Percentiles rank a stretch among this genome's conserved stretches.
phyloP scores from a whole-genome alignment of 2,329 filamentous ascomycete species.

The Talaromyces funiculosus region DNA sequence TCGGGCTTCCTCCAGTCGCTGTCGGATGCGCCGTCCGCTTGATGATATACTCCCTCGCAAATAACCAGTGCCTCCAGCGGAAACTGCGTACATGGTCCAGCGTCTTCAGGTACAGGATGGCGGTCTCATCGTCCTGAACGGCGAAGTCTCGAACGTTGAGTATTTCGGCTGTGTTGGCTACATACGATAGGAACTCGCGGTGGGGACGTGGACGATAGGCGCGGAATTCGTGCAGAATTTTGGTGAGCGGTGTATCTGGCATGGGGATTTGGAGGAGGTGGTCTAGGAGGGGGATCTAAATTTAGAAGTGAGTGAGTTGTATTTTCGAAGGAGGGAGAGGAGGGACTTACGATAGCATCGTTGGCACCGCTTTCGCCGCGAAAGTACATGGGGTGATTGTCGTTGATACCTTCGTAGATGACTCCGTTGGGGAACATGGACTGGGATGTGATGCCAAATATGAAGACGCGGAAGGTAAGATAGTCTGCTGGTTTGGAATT shows the following conservation, averaged over 20 bases:
- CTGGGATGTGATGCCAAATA: conserved; percentile 90
- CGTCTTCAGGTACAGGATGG: conserved; percentile 40
- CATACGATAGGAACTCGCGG: conserved; percentile 72
- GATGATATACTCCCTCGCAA: conserved; percentile 46
- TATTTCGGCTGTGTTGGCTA: conserved; percentile 51
- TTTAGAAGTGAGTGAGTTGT: background rate
- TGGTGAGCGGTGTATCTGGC: conserved; percentile 82
- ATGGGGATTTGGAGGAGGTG: conserved; percentile 80
- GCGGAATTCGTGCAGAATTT: conserved; percentile 82
- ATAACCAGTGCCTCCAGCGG: conserved; percentile 47
- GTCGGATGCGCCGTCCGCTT: conserved; percentile 42
- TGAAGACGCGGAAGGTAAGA: conserved; percentile 89
- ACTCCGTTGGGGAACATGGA: conserved; percentile 93
- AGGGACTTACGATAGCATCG: conserved; percentile 68
- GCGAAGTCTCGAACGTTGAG: conserved; percentile 36
- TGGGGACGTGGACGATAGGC: conserved; percentile 86
- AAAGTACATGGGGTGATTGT: conserved; percentile 67
- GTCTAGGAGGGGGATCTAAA: conserved; percentile 73
- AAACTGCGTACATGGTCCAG: conserved; percentile 46
- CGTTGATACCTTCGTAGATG: conserved; percentile 76
- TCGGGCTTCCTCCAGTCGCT: conserved; percentile 45
- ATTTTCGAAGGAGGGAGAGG: background rate
- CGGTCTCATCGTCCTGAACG: conserved; percentile 34
- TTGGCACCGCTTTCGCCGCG: conserved; percentile 91
- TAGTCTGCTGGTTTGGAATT: conserved; percentile 80